Evolutionary conservation across 2,329 filamentous ascomycete species (phyloP).

Genomic region (Cladosporium sp.): DNA sequence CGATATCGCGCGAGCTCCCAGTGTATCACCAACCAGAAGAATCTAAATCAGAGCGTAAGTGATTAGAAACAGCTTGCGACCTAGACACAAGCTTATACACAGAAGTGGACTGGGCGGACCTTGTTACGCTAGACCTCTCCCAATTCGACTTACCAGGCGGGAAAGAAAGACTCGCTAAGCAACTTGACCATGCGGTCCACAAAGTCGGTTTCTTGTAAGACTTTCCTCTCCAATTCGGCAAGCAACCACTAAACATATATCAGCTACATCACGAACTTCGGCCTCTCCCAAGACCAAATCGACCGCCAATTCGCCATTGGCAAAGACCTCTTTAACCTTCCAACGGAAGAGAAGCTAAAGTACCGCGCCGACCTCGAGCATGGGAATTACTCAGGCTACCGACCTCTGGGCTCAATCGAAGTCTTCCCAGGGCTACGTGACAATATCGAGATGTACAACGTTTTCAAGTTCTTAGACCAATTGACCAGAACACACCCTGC

Average conservation of each 20-base stretch:
- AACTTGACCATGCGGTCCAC: conserved; percentile 50
- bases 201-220: conserved; percentile 51
- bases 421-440: conserved; percentile 32
- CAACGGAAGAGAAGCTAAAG: conserved; percentile 56
- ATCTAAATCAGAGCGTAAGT: conserved; percentile 1
- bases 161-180: conserved; percentile 50
- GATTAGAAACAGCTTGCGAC: not conserved
- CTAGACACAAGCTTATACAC: not conserved
- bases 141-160: conserved; percentile 52
- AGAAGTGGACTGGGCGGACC: conserved; percentile 46
- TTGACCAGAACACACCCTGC: conserved; percentile 42
- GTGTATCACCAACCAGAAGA: conserved; percentile 7
- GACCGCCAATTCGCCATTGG: conserved; percentile 59
- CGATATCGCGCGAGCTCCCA: not conserved
- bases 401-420: conserved; percentile 10
- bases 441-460: conserved; percentile 58
- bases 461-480: conserved; percentile 51
- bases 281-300: conserved; percentile 56
- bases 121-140: conserved; percentile 55
- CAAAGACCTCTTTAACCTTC: conserved; percentile 54
- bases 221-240: not conserved
- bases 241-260: not conserved
- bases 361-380: conserved; percentile 38
- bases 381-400: conserved; percentile 29
- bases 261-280: conserved; percentile 58